Percentiles rank a stretch among this genome's conserved stretches.
Evolutionary conservation across 805 yeast genomes (phyloP).

Genomic region (Metschnikowia arizonensis): DNA sequence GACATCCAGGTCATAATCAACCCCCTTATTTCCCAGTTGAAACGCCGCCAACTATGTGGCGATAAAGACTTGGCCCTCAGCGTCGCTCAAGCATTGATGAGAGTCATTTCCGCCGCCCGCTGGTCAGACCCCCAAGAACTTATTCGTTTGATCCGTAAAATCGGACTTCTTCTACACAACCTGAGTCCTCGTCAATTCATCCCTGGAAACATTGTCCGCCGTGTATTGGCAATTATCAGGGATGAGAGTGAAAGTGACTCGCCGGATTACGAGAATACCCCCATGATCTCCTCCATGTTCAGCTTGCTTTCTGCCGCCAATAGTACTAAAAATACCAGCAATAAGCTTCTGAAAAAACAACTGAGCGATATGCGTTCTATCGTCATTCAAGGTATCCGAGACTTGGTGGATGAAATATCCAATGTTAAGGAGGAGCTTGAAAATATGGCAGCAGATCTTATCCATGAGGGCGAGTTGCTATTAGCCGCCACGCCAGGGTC

Average conservation of each 20-base stretch:
- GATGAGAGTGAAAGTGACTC: conserved; percentile 76
- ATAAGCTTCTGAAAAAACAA: conserved; percentile 37
- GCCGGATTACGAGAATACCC: conserved; percentile 34
- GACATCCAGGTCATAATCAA: conserved; percentile 36
- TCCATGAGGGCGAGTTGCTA: conserved; percentile 84
- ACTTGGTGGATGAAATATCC: conserved; percentile 84
- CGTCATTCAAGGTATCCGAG: conserved; percentile 88
- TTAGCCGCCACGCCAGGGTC: conserved; percentile 95
- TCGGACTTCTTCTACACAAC: conserved; percentile 64
- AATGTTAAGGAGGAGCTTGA: conserved; percentile 89
- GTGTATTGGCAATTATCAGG: conserved; percentile 80
- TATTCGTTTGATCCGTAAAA: conserved; percentile 62
- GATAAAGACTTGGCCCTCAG: conserved; percentile 81
- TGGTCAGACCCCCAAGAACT: conserved; percentile 79
- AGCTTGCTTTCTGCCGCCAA: conserved; percentile 60
- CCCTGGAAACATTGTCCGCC: conserved; percentile 85
- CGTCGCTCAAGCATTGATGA: conserved; percentile 79
- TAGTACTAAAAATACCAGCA: conserved; percentile 21
- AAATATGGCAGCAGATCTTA: conserved; percentile 84
- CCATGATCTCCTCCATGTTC: conserved; percentile 77
- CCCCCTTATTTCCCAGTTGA: conserved; percentile 49
- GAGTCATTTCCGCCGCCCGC: conserved; percentile 83
- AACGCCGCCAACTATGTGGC: conserved; percentile 79
- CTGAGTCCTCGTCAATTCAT: conserved; percentile 90
- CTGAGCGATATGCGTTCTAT: conserved; percentile 72